Base-by-base conservation (phyloP, 1,284 basidiomycete species). In the Naganishia cerealis region DNA sequence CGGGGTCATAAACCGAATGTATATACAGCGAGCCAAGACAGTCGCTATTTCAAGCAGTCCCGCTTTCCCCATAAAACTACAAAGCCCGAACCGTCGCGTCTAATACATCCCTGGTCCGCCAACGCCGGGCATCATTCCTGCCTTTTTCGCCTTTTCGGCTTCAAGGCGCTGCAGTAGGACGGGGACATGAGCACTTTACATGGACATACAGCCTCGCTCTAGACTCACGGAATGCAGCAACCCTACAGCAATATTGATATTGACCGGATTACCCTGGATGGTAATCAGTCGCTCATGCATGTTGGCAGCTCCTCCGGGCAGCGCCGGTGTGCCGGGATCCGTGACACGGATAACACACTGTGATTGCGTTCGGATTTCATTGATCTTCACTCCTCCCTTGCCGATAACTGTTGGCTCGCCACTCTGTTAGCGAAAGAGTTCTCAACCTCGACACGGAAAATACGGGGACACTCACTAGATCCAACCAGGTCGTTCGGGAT, bases 401-500 rank as follows among this genome's bases (percentile, higher is more conserved):
- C 96, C 96, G 75, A 99, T 99, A 80, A 99, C 82, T 75, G 73
- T 61, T 9, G 55, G 12, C 33, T 3, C 38, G 15, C 40, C 16
- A n/a, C 24, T 57, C 10, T n/a, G n/a, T 50, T 24, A 50, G n/a
- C 46, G 9, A 21, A 21, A 9, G 24, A 48, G 46, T n/a, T 10
- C 15, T 24, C 59, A 65, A 1, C 13, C 21, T 50, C 21, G 2
- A 50, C 5, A 24, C 24, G n/a, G n/a, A 3, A 2, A 21, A 12
- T 26, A 9, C 40, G 40, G 15, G 13, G 9, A 38, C 7, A 79
- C 81, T 75, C 71, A 81, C 82, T 96, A 76, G 93, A 94, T 16
- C 94, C 96, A 21, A 99, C 96, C 16, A 99, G 85, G 74, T 96
- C 92, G 78, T 98, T 98, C 29, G 96, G 96, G 73, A 99, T 97